Base-by-base conservation (phyloP, 1,284 basidiomycete species). In the Rhodotorula sp. region DNA sequence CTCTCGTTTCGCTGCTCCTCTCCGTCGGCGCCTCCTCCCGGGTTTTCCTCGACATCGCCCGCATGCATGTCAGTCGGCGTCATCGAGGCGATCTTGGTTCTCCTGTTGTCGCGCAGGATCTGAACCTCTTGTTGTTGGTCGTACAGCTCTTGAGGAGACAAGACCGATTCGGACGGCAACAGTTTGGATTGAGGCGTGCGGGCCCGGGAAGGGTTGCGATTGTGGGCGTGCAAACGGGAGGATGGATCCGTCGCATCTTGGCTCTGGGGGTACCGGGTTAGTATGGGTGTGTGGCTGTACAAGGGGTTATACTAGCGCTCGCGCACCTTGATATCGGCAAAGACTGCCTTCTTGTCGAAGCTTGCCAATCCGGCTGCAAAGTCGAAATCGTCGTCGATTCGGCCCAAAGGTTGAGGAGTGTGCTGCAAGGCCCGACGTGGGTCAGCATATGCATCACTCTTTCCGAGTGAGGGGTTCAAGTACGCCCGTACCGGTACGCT, bases 261-360 rank as follows among this genome's bases (percentile, higher is more conserved):
- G 29, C 66, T 69, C 73, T 76, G 73, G 6, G 18, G 6, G 22
- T 1, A 4, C 18, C 14, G 22, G 0, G 20, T 3, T 18, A 26
- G 18, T 26, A 7, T 12, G 37, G 37, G 37, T 37, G 37, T 37
- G 10, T 37, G 37, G 12, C 12, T 12, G 37, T 12, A 37, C 8
- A 10, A 12, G 37, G 37, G 7, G 2, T 30, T 55, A 17, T 26
- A 33, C 45, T 26, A 3, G 8, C 4, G 20, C 20, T 3, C 24
- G 24, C 17, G 22, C 20, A 72, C 71, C 53, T 66, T 65, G 54
- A 78, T 77, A 24, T 75, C 59, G 2, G 64, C 67, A 30, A 77
- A 78, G 2, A 75, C 75, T 7, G 58, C 45, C 24, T 56, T 60
- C 67, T 78, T 78, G 70, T 78, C 68, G 64, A 78, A 78, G 24